Evolutionary conservation across 306 rosid species (phyloP).

Genomic region (Argentina anserina): DNA sequence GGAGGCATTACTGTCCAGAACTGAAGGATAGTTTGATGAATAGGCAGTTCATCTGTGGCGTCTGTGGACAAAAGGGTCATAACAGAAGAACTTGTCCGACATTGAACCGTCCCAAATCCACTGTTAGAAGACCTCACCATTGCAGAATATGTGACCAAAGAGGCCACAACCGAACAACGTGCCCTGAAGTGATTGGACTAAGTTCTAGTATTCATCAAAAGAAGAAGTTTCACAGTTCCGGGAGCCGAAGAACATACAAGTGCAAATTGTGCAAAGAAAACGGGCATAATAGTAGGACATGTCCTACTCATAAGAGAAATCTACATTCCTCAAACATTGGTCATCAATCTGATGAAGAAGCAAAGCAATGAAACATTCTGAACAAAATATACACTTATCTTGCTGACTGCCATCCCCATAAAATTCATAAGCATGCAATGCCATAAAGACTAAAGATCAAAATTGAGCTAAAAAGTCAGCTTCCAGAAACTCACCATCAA

Average conservation of each 20-base stretch:
- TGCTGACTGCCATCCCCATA: too few relatives aligned
- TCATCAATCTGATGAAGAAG: conserved; percentile 18
- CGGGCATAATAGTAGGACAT: conserved; percentile 80
- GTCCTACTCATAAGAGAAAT: conserved; percentile 38
- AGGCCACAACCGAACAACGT: conserved; percentile 69
- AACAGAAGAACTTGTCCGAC: conserved; percentile 71
- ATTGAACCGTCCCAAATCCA: conserved; percentile 26
- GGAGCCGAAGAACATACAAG: conserved; percentile 36
- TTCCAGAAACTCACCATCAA: too few relatives aligned
- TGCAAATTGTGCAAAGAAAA: conserved; percentile 55
- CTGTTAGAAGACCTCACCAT: conserved; percentile 28
- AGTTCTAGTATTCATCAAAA: conserved; percentile 13
- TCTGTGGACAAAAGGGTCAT: conserved; percentile 80
- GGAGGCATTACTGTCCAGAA: conserved; percentile 86
- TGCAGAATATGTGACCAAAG: conserved; percentile 54
- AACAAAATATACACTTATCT: too few relatives aligned
- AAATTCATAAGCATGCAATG: too few relatives aligned
- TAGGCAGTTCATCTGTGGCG: conserved; percentile 45
- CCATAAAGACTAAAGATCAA: too few relatives aligned
- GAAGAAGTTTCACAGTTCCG: conserved; percentile 7
- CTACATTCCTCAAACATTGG: conserved; percentile 21
- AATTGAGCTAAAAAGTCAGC: too few relatives aligned
- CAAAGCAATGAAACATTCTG: neutral
- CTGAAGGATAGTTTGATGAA: conserved; percentile 43
- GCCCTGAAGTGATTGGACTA: conserved; percentile 32